phyloP scores from a whole-genome alignment of 78 protist species.

The Emiliania huxleyi region DNA sequence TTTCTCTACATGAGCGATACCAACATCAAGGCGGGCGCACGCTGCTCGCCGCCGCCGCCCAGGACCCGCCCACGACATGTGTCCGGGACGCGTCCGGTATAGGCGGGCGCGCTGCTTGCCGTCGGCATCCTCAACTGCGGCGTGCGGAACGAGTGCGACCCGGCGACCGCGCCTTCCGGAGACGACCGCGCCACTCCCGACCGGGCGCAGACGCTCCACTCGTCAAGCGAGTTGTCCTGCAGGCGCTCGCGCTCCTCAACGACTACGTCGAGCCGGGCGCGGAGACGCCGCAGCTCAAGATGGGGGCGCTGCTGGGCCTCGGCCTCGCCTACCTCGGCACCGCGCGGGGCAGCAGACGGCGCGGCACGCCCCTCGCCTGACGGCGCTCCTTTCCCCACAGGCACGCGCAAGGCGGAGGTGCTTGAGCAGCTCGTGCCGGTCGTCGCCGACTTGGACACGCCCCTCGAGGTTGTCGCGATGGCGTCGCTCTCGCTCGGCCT shows the following conservation, averaged over 20 bases:
- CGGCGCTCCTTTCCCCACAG: too few relatives aligned
- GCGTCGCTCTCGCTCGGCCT: constrained; percentile 88
- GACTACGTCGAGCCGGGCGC: background rate
- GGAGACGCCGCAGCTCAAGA: background rate
- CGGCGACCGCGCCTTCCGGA: constrained; percentile 90
- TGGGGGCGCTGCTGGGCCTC: constrained; percentile 44
- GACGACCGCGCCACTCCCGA: constrained; percentile 69
- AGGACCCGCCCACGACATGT: too few relatives aligned
- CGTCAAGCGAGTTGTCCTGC: background rate
- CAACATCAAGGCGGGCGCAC: constrained; percentile 80
- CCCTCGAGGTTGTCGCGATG: constrained; percentile 77
- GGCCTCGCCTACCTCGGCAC: background rate
- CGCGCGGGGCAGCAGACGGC: background rate
- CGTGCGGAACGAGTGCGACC: constrained; percentile 82
- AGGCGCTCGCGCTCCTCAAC: background rate
- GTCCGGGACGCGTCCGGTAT: too few relatives aligned
- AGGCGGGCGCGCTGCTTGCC: constrained; percentile 85
- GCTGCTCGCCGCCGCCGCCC: too few relatives aligned
- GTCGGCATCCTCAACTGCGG: constrained; percentile 83
- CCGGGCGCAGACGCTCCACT: constrained; percentile 28
- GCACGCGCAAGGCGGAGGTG: too few relatives aligned
- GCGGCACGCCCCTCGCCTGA: background rate
- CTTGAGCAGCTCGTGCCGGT: constrained; percentile 46
- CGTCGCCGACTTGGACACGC: constrained; percentile 53
- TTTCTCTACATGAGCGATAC: constrained; percentile 71